These are phyloP conservation scores for Nicotiana obtusifolia DNA, from an alignment of 257 asterid genomes.

Conservation along the genomic window DNA sequence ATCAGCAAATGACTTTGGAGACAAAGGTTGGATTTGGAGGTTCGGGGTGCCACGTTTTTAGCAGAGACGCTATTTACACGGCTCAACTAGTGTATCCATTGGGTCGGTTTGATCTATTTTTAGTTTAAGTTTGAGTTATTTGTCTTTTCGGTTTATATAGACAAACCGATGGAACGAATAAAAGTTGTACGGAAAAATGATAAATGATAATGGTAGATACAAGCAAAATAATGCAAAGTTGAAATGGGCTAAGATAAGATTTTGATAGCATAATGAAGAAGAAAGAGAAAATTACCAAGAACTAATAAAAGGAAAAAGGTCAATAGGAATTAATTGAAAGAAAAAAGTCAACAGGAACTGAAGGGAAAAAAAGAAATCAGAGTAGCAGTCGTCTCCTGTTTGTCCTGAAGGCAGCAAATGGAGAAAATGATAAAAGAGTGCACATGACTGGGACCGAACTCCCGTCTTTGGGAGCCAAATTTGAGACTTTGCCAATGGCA, in stretches of 20 bases:
- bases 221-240: background rate
- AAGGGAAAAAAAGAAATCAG: background rate
- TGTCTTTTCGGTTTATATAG: background rate
- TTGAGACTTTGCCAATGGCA: background rate
- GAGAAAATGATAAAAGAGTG: background rate
- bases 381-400: background rate
- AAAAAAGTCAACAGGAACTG: background rate
- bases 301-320: background rate
- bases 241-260: background rate
- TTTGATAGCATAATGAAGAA: background rate
- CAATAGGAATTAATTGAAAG: background rate
- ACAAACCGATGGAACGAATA: background rate
- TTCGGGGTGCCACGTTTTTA: background rate
- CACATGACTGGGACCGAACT: background rate
- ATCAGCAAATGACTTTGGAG: background rate
- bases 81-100: background rate
- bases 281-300: background rate
- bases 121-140: background rate
- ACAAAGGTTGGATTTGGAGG: background rate
- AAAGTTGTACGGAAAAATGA: background rate
- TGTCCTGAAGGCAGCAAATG: background rate
- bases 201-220: background rate
- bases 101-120: background rate
- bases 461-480: background rate
- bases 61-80: background rate